phyloP scores from a whole-genome alignment of 2,329 filamentous ascomycete species.

The Fusarium sp. region DNA sequence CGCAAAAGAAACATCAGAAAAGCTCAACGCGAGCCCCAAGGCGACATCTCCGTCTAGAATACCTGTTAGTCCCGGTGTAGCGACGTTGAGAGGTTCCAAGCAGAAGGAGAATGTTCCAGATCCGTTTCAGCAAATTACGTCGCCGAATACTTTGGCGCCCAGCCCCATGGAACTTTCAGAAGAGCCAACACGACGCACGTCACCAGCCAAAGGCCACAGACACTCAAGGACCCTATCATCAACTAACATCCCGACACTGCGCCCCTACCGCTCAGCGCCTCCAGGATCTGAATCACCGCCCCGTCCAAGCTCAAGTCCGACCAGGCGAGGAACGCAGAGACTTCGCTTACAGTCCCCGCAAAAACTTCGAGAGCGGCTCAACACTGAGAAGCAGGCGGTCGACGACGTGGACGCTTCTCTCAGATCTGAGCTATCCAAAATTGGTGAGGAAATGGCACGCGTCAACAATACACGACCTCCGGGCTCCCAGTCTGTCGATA shows the following conservation, averaged over 20 bases:
- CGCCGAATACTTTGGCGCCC: slow-evolving; percentile 23
- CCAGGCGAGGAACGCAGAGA: slow-evolving; percentile 56
- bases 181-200: slow-evolving; percentile 29
- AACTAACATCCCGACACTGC: slow-evolving; percentile 66
- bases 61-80: slow-evolving; percentile 59
- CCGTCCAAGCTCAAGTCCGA: slow-evolving; percentile 40
- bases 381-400: slow-evolving; percentile 81
- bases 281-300: slow-evolving; percentile 41
- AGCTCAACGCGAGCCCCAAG: slow-evolving; percentile 63
- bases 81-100: slow-evolving; percentile 54
- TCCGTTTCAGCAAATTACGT: slow-evolving; percentile 26
- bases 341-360: slow-evolving; percentile 77
- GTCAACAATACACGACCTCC: slow-evolving; percentile 55
- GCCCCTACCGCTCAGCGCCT: slow-evolving; percentile 48
- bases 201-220: slow-evolving; percentile 43
- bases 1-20: slow-evolving; percentile 65
- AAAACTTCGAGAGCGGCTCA: slow-evolving; percentile 84
- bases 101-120: slow-evolving; percentile 57
- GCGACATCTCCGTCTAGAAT: slow-evolving; percentile 60
- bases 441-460: slow-evolving; percentile 80
- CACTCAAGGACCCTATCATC: slow-evolving; percentile 64
- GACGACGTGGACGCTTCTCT: slow-evolving; percentile 75
- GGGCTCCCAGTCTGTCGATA: slow-evolving; percentile 50
- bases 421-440: slow-evolving; percentile 80
- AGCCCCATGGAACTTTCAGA: slow-evolving; percentile 29